Evolutionary conservation across 306 rosid genomes (phyloP).

Genomic region (Quercus parvula): DNA sequence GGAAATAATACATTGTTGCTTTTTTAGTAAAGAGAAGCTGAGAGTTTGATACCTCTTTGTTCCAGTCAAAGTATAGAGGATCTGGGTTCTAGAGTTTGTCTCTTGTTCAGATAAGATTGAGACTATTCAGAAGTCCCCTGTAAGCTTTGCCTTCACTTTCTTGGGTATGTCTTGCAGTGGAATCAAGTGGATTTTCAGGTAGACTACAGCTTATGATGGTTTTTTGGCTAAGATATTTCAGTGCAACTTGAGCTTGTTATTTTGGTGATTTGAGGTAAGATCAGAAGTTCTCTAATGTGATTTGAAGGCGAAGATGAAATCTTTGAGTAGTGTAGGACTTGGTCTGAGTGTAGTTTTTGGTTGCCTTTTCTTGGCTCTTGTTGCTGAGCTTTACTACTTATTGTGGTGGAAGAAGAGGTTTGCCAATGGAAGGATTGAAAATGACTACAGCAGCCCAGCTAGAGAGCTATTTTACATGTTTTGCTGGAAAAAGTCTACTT

Average conservation of each 20-base stretch:
- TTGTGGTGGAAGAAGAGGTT: constrained; percentile 96
- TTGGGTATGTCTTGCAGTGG: constrained; percentile 21
- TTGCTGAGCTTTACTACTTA: constrained; percentile 90
- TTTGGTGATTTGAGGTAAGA: neutral
- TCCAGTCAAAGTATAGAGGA: constrained; percentile 16
- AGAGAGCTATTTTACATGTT: constrained; percentile 84
- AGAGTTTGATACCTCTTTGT: constrained; percentile 7
- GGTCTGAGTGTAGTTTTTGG: constrained; percentile 87
- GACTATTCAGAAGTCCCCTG: constrained; percentile 12
- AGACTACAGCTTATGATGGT: neutral
- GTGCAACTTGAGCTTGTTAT: constrained; percentile 8
- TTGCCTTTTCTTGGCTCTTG: constrained; percentile 84
- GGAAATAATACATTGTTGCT: constrained; percentile 7
- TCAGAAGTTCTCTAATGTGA: constrained; percentile 42
- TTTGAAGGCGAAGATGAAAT: constrained; percentile 70
- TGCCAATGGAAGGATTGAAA: constrained; percentile 60
- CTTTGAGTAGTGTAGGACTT: constrained; percentile 90
- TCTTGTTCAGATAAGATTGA: constrained; percentile 16
- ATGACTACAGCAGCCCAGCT: constrained; percentile 63
- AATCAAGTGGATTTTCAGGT: constrained; percentile 11
- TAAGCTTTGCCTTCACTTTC: constrained; percentile 23
- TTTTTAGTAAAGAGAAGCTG: constrained; percentile 19
- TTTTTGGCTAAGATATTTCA: constrained; percentile 2
- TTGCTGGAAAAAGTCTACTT: constrained; percentile 74
- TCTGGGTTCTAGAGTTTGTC: constrained; percentile 26